Evolutionary conservation across 2,329 filamentous ascomycete genomes (phyloP), one percentile per base, ranked within the genome.

Genomic region (Aspergillus aculeatus): DNA sequence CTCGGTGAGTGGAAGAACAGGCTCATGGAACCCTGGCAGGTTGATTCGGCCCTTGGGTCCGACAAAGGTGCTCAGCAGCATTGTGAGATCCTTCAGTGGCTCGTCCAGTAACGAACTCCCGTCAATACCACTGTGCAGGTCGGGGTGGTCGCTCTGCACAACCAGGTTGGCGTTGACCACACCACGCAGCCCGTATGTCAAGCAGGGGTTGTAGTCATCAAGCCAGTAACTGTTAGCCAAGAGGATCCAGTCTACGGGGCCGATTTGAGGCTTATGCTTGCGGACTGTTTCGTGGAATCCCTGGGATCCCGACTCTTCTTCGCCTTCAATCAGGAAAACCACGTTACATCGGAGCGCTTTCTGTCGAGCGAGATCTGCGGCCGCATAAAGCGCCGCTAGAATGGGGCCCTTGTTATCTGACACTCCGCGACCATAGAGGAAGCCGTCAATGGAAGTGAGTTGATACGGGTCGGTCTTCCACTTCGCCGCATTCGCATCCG

Each of bases 211-310:
- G 66, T 96, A 89, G 71, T 99, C 94, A 71, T 98, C 92, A 1
- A 99, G 83, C 95, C 95, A 99, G 80, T 99, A 99, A 76, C 93
- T 97, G 80, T 99, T 99, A 23, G 95, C 94, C 41, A 99, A 81
- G 32, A 99, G 80, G 57, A 99, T 95, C 81, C 95, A 98, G 76
- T 99, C 94, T 2, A 99, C 87, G 10, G 91, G 83, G 1, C 95
- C 95, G 67, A 99, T 96, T 24, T 91, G 83, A 14, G 88, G 83
- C 74, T 96, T 96, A 76, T 95, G 87, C 63, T 86, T 84, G 66
- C 84, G 85, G 16, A 99, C 88, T 0, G 91, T 90, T 67, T 94
- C 86, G 64, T 91, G 88, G 71, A 99, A 98, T 0, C 95, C 94
- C 29, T 92, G 85, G 1, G 93, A 97, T 0, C 95, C 95, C 50